Evolutionary conservation across 176 grass and related monocot genomes (phyloP), one percentile per base, ranked within the genome.

Genomic region (Triticum turgidum): DNA sequence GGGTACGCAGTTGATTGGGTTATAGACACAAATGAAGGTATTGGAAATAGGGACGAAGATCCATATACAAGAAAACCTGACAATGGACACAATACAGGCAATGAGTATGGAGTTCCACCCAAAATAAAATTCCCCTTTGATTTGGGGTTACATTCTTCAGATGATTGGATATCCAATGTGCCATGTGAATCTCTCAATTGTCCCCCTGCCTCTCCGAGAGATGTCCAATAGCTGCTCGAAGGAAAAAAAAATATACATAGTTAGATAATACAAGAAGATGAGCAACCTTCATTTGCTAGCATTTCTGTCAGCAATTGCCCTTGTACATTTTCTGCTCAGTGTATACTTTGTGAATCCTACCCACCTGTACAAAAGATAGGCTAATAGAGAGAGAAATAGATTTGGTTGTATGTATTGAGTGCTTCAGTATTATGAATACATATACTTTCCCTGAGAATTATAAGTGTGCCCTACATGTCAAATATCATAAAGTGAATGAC

Each of bases 81-180:
- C 77, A 72, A 72, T 42, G 73, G 27, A 77, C 84, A 63, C 70
- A 75, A 34, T 82, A 42, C 49, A 6, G 63, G 67, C 65, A 82
- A 69, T 39, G 44, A 66, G 54, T 88, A 39, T 66, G 88, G 69
- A 83, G 68, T 78, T 68, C 56, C 15, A 63, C 24, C 9, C 44
- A 80, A 84, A 87, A 44, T 92, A 69, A 88, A 74, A 42, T 92
- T 92, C 51, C 90, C 88, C 61, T 89, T 95, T 86, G 86, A 89
- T 83, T 74, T 89, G 65, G 54, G 76, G 61, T 17, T 74, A 30
- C 88, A 80, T 88, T 69, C 89, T 68, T 85, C 86, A 82, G 91
- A 95, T 85, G 86, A 95, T 83, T 94, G 88, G 88, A 87, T 87
- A 80, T 67, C 84, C 65, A 92, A 86, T 78, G 81, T 94, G 87